Base-by-base conservation (phyloP, 2,329 filamentous ascomycete species). In the Bisporella sp. region DNA sequence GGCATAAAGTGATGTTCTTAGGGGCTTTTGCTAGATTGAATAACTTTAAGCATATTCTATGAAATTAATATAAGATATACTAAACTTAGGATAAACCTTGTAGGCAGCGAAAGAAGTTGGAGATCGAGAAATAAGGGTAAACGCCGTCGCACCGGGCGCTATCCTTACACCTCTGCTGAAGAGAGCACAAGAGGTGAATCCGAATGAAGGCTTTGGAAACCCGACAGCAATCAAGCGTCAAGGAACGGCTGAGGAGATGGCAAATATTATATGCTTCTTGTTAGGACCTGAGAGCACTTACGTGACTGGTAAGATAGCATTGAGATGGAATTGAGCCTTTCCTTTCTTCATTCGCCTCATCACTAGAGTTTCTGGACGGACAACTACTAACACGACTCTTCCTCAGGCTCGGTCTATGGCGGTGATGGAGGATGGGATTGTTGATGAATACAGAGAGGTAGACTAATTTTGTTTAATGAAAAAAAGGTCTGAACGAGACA, bases 121-220 rank as follows among this genome's bases (percentile, higher is more conserved):
- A 1, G 57, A 64, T 33, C 61, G 60, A 40, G 62, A 42, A 41
- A 52, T 81, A 82, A 54, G 73, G 57, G 54, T 61, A 5, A 60
- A 62, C 37, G 58, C 57, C 6, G 49, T 57, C 5, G 57, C 53
- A 6, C 54, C 52, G 0, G 74, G 73, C 5, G 67, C 73, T 9
- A 76, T 76, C 47, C 68, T 70, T 51, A 77, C 73, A 30, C 73
- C 73, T 5, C 54, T 76, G 59, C 66, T 73, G 57, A 68, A 72
- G 51, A 68, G 71, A 58, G 52, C 54, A 2, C 47, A 57, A 35
- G 56, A 55, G 37, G 52, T 7, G 11, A 58, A 57, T 46, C 50
- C 54, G 1, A 32, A 53, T 41, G 52, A 55, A n/a, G 50, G 46
- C 1, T 62, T 67, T 13, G 73, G 69, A 64, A 67, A 71, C 44